Percentiles rank a stretch among this genome's conserved stretches.
phyloP scores from a whole-genome alignment of 139 green algal genomes.

The Tetratostichococcus sp. region DNA sequence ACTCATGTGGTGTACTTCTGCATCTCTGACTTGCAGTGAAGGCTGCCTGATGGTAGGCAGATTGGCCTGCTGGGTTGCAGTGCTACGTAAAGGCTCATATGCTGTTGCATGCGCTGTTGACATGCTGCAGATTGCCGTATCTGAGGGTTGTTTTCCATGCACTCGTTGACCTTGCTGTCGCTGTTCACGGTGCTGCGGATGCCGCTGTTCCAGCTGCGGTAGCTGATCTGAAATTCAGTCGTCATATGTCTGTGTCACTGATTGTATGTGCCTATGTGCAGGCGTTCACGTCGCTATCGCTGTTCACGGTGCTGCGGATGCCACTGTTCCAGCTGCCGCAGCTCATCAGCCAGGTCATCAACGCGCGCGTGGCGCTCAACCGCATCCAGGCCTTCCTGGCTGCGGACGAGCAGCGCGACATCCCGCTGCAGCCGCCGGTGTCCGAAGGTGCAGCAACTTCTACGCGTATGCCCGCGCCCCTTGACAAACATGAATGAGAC shows the following conservation, averaged over 20 bases:
- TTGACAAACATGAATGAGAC: no score
- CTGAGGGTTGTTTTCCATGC: no score
- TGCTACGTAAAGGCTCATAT: no score
- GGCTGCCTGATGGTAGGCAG: no score
- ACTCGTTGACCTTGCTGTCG: constrained; percentile 24
- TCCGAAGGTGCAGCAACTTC: background rate
- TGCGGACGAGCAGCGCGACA: constrained; percentile 23
- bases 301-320: constrained; percentile 28
- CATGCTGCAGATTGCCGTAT: no score
- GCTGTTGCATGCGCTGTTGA: no score
- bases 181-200: constrained; percentile 26
- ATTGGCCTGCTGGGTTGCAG: no score
- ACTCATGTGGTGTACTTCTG: no score
- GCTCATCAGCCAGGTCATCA: constrained; percentile 40
- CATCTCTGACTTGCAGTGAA: no score
- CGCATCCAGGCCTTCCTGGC: constrained; percentile 48
- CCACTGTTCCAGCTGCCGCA: constrained; percentile 54
- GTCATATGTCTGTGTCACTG: no score
- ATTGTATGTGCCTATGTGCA: background rate
- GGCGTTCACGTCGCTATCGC: constrained; percentile 29
- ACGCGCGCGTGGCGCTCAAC: constrained; percentile 43
- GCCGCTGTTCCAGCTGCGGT: constrained; percentile 50
- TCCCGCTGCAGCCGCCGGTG: constrained; percentile 5
- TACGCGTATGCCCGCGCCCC: no score
- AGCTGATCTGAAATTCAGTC: no score